Base-by-base conservation (phyloP, 148 eudicot genomes). In the Vaccinium macrocarpon region DNA sequence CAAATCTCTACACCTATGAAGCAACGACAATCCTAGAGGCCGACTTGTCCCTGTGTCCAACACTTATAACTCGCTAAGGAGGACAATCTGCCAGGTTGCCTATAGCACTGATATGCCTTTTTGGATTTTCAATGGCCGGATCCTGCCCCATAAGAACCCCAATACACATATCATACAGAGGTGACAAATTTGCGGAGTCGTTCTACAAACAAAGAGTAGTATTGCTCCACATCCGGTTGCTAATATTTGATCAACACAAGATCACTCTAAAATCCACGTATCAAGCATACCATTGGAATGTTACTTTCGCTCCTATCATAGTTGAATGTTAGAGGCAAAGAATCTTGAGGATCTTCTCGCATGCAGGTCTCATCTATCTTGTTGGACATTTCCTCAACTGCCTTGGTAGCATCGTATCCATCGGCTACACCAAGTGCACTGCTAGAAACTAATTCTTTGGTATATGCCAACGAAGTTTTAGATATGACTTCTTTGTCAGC, bases 131-230 rank as follows among this genome's bases (percentile, higher is more conserved):
- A 53, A 78, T 84, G 23, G 71, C 81, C 42, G 13, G 55, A 83
- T 80, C 91, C 95, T 92, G 82, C 77, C 25, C 81, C 81, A 49
- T 77, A 68, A 21, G 35, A 81, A 52, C 75, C 75, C 78, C 79
- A 82, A 1, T 6, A 29, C 7, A n/a, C 32, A 74, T 19, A 49
- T 59, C 42, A 50, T 5, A 18, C 8, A 74, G 53, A 82, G 35
- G 23, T 18, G 38, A 61, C 10, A 68, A 68, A 80, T 56, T 52
- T 1, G 0, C 0, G 13, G 75, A 55, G 50, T 23, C 78, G 61
- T 29, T 32, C 7, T 32, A 9, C 15, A 57, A 76, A 38, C 27
- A 64, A 64, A 48, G 50, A n/a, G 25, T 14, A 19, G 61, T 8
- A 59, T 62, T 38, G 64, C 52, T 59, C 56, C 70, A 46, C 79